phyloP scores from a whole-genome alignment of 495 filamentous ascomycete genomes.

The Penicillium ucsense region DNA sequence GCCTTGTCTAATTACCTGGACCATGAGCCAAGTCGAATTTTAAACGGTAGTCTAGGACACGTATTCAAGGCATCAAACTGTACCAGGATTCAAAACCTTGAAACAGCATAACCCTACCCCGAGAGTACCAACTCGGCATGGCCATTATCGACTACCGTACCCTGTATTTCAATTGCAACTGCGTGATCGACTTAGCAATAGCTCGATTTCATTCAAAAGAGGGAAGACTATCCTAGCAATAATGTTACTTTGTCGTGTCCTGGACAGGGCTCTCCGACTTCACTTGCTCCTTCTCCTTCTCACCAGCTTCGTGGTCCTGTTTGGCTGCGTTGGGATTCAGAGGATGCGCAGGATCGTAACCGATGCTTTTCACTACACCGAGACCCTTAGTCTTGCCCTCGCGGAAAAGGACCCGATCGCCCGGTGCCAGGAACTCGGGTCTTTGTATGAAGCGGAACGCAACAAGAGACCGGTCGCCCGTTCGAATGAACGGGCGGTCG shows the following conservation, averaged over 20 bases:
- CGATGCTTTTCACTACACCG: slow-evolving; percentile 86
- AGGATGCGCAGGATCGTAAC: slow-evolving; percentile 64
- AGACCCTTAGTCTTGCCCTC: slow-evolving; percentile 93
- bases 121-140: too few relatives aligned
- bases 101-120: too few relatives aligned
- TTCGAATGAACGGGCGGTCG: slow-evolving; percentile 89
- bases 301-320: background rate
- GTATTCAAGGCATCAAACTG: too few relatives aligned
- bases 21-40: too few relatives aligned
- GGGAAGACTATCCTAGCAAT: too few relatives aligned
- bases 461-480: slow-evolving; percentile 83
- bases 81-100: too few relatives aligned
- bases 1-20: too few relatives aligned
- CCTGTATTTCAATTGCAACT: too few relatives aligned
- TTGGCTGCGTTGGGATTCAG: slow-evolving; percentile 29
- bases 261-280: background rate
- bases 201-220: too few relatives aligned
- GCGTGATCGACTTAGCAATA: too few relatives aligned
- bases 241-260: background rate
- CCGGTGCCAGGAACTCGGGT: slow-evolving; percentile 85
- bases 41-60: too few relatives aligned
- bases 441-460: slow-evolving; percentile 93
- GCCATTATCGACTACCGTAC: too few relatives aligned
- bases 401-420: slow-evolving; percentile 84
- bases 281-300: background rate